A percentile compares a stretch with the other conserved stretches of the same genome.
These are phyloP conservation scores for Piromyces sp. DNA, from an alignment of 192 early-diverging fungal genomes.

Conservation along the genomic window DNA sequence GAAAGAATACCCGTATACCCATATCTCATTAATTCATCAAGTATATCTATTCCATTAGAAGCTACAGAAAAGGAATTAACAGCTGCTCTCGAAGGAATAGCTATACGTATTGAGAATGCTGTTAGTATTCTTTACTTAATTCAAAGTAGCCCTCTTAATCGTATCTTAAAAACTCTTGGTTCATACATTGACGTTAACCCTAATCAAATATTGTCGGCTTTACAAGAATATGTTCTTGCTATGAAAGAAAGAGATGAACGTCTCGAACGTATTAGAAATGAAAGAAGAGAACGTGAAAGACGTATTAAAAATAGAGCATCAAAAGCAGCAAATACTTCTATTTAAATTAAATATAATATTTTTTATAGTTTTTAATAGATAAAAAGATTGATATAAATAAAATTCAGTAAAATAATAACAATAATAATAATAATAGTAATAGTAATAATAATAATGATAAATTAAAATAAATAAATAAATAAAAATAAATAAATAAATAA, in stretches of 20 bases:
- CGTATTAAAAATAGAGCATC: not conserved
- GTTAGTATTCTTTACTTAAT: conserved; percentile 41
- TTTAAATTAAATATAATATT: not conserved
- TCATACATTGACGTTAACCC: conserved; percentile 39
- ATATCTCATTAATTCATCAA: conserved; percentile 8
- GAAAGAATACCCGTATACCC: conserved; percentile 3
- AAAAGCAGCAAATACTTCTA: not conserved
- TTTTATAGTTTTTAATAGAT: too few relatives aligned
- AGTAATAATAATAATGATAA: too few relatives aligned
- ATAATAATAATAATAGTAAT: too few relatives aligned
- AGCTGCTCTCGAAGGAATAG: conserved; percentile 4
- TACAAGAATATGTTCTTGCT: conserved; percentile 16
- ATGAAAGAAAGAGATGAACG: not conserved
- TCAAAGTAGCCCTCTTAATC: conserved; percentile 24
- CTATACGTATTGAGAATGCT: conserved; percentile 24
- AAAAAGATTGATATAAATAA: too few relatives aligned
- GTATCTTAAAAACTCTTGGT: conserved; percentile 34
- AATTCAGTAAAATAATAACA: too few relatives aligned
- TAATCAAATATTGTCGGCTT: conserved; percentile 32
- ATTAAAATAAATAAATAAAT: too few relatives aligned
- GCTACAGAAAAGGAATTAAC: conserved; percentile 18
- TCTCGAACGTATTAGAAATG: not conserved
- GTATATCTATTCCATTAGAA: conserved; percentile 20
- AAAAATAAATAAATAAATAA: too few relatives aligned
- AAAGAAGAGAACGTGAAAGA: not conserved